Percentiles rank a stretch among this genome's conserved stretches.
Evolutionary conservation across 106 monocot species (phyloP).

Genomic region (Dioscorea zingiberensis): DNA sequence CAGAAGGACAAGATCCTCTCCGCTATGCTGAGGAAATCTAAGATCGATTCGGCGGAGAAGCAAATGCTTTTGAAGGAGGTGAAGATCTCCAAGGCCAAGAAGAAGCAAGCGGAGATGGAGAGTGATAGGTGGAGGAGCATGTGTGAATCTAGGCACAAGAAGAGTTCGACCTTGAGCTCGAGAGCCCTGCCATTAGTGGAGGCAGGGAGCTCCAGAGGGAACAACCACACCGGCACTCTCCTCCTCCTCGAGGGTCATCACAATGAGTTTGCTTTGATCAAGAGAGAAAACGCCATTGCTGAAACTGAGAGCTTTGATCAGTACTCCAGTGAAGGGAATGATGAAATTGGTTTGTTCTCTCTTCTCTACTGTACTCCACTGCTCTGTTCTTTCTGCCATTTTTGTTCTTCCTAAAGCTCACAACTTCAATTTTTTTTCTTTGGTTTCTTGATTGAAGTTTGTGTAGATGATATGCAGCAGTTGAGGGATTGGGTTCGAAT

Average conservation of each 20-base stretch:
- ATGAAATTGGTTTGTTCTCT: slow-evolving; percentile 43
- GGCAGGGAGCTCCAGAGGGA: too few relatives aligned
- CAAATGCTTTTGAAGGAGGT: slow-evolving; percentile 60
- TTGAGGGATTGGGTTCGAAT: slow-evolving; percentile 62
- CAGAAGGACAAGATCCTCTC: slow-evolving; percentile 91
- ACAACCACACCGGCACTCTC: too few relatives aligned
- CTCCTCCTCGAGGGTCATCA: too few relatives aligned
- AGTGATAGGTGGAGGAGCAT: slow-evolving; percentile 45
- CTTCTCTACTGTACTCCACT: not conserved
- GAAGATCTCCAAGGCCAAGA: slow-evolving; percentile 58
- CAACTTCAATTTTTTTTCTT: not conserved
- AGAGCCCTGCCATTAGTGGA: too few relatives aligned
- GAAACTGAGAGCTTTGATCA: slow-evolving; percentile 20
- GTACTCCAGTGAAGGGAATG: slow-evolving; percentile 22
- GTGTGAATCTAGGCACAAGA: slow-evolving; percentile 34
- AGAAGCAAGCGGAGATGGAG: slow-evolving; percentile 77
- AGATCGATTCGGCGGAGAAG: slow-evolving; percentile 62
- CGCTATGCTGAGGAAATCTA: slow-evolving; percentile 80
- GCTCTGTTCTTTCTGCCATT: not conserved
- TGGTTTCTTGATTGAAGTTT: slow-evolving; percentile 9
- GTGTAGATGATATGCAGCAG: slow-evolving; percentile 25
- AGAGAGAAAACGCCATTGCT: slow-evolving; percentile 3
- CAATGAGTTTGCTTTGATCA: slow-evolving; percentile 1
- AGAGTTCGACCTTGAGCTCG: slow-evolving; percentile 14
- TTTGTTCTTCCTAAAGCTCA: not conserved